phyloP scores from a whole-genome alignment of 2,329 filamentous ascomycete species.

The Colletotrichum sp. region DNA sequence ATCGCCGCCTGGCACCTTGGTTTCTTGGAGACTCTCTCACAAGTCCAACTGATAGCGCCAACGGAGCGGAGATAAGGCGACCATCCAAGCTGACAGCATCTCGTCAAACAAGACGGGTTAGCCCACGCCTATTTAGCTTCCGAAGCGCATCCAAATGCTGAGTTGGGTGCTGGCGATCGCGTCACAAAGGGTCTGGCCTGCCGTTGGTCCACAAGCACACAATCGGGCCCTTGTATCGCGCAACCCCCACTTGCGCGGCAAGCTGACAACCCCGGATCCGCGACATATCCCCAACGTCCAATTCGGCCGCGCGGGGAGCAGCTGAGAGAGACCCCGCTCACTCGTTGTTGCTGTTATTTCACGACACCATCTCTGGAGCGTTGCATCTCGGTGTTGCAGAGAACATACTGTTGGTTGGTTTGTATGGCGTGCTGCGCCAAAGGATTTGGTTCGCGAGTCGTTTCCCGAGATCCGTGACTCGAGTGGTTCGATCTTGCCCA shows the following conservation, averaged over 20 bases:
- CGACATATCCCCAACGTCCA: not conserved
- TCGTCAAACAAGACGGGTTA: not conserved
- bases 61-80: not conserved
- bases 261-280: slow-evolving; percentile 4
- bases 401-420: not conserved
- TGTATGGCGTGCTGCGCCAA: slow-evolving; percentile 8
- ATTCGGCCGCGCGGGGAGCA: not conserved
- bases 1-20: not conserved
- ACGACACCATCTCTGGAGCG: not conserved
- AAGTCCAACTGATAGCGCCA: not conserved
- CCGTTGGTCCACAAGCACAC: slow-evolving; percentile 13
- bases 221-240: slow-evolving; percentile 19
- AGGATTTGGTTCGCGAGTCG: not conserved
- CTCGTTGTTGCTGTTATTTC: not conserved
- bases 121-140: not conserved
- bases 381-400: not conserved
- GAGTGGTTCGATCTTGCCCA: not conserved
- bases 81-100: not conserved
- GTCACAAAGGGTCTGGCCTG: not conserved
- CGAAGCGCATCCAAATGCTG: not conserved
- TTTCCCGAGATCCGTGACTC: not conserved
- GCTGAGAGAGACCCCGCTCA: not conserved
- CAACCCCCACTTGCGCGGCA: slow-evolving; percentile 5
- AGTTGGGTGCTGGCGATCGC: not conserved
- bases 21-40: not conserved